A percentile compares a stretch with the other conserved stretches of the same genome.
These are phyloP conservation scores for Candida endomychidarum DNA, from an alignment of 805 yeast genomes.

Conservation along the genomic window DNA sequence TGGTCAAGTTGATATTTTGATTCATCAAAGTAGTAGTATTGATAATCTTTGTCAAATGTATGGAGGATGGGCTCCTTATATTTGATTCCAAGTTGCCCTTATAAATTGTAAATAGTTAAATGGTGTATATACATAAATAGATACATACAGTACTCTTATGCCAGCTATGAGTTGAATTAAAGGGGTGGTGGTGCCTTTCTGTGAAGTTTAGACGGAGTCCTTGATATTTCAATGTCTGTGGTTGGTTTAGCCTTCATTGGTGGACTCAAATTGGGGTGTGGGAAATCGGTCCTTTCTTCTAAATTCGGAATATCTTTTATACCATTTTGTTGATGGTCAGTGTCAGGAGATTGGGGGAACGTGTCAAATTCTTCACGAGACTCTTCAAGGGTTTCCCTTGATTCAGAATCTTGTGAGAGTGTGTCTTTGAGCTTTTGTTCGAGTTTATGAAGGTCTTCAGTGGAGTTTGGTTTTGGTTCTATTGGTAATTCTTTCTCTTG, in stretches of 20 bases:
- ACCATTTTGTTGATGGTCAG: too few relatives aligned
- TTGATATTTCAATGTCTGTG: not conserved
- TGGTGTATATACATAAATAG: too few relatives aligned
- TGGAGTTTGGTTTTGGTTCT: too few relatives aligned
- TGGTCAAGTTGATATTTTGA: constrained; percentile 89
- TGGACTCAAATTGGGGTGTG: constrained; percentile 4
- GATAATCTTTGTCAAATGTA: constrained; percentile 83
- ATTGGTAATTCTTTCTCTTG: not conserved
- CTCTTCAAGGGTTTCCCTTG: too few relatives aligned
- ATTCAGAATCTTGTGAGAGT: too few relatives aligned
- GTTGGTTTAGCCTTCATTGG: not conserved
- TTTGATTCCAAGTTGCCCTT: constrained; percentile 13
- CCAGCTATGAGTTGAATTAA: not conserved
- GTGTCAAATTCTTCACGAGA: too few relatives aligned
- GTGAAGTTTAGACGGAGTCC: constrained; percentile 8
- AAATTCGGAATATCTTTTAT: too few relatives aligned
- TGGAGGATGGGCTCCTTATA: constrained; percentile 76
- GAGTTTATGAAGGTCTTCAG: too few relatives aligned
- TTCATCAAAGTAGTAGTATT: constrained; percentile 74
- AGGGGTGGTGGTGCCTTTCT: constrained; percentile 21
- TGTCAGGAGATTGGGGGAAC: too few relatives aligned
- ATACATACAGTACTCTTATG: too few relatives aligned
- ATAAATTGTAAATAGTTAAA: not conserved
- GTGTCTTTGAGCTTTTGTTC: too few relatives aligned
- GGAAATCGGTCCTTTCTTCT: not conserved